Evolutionary conservation across 768 basidiomycete genomes (phyloP).

Genomic region (Pleurotus ostreatus): DNA sequence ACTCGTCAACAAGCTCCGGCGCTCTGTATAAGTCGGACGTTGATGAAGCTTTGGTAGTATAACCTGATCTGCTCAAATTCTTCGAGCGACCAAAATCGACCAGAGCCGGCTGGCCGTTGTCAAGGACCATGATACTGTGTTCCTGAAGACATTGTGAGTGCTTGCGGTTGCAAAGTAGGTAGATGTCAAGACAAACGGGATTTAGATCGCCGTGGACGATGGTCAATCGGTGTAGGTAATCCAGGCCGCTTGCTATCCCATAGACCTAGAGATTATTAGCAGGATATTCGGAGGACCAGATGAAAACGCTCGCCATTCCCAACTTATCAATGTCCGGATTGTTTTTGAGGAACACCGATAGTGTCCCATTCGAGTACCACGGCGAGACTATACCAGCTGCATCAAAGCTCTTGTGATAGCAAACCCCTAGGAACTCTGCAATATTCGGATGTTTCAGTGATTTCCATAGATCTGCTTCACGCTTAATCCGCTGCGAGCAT

Average conservation of each 20-base stretch:
- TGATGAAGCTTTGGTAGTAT: neutral
- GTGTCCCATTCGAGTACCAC: neutral
- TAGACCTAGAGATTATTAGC: neutral
- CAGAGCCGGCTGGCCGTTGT: neutral
- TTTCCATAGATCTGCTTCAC: neutral
- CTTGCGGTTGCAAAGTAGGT: no score
- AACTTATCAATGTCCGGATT: neutral
- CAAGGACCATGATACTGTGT: neutral
- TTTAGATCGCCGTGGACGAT: neutral
- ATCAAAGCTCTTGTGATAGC: neutral
- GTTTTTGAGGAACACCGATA: neutral
- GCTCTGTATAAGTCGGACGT: neutral
- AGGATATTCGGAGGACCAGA: neutral
- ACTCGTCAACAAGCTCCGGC: slow-evolving; percentile 10
- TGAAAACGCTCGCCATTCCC: neutral
- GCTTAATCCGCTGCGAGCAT: neutral
- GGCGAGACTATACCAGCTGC: neutral
- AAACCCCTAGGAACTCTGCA: neutral
- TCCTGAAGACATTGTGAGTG: neutral
- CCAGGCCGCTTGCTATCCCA: neutral
- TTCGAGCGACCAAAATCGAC: neutral
- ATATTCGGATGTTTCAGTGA: neutral
- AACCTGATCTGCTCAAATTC: neutral
- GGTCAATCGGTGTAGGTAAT: neutral
- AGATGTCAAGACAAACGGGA: neutral